Evolutionary conservation across 1,284 basidiomycete genomes (phyloP), one percentile per base, ranked within the genome.

Genomic region (Cryptococcus sp.): DNA sequence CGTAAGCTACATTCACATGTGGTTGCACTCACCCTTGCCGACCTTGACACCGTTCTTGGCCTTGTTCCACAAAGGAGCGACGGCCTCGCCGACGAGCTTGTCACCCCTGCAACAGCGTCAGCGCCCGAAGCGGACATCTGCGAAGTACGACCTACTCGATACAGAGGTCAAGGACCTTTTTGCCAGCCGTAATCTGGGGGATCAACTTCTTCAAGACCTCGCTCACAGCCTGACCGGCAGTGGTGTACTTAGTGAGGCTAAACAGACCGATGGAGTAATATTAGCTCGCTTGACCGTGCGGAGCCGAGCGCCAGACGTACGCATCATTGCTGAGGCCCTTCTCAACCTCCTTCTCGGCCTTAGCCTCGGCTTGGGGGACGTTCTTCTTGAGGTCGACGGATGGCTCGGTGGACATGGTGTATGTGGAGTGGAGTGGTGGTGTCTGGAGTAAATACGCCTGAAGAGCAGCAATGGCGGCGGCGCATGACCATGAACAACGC

Each of bases 1-100:
- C 38, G 20, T 56, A 16, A 53, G 52, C 23, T 15, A 44, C 40
- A 3, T 23, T 5, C 40, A 33, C 50, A 33, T 18, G 2, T 20
- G n/a, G 4, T 33, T 18, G 20, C n/a, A 18, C 4, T 64, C 66
- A 87, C 93, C 93, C 80, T 96, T 96, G 78, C 79, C 69, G 59
- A 93, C 82, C 81, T 91, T 92, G 72, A 86, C 85, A 66, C 89
- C 89, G 79, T 91, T 91, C 68, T 89, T 84, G 63, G 83, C 67
- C 79, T 94, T 94, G 83, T 93, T 97, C 82, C 89, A 96, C 53
- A 97, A 88, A 43, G 83, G 84, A 55, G 83, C 84, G 20, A 90
- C 88, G 69, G 87, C 88, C 62, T 89, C 84, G 77, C 92, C 89
- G 73, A 98, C 81, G 72, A 92, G 84, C 78, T 88, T 89, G 82